phyloP scores from a whole-genome alignment of 257 asterid genomes.

The Scutellaria barbata region DNA sequence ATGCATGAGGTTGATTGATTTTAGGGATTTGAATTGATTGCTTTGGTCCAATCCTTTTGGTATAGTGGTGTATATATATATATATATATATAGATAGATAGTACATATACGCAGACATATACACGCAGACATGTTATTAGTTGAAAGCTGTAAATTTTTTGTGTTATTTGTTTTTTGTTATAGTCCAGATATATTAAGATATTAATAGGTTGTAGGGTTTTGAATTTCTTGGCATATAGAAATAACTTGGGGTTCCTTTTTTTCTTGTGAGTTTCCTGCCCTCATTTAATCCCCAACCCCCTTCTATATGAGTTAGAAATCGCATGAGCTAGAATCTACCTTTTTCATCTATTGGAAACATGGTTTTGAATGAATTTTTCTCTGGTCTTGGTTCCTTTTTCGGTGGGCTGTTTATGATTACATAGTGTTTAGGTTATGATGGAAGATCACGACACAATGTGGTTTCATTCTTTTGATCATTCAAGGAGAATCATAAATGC shows the following conservation, averaged over 20 bases:
- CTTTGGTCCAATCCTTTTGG: slow-evolving; percentile 3
- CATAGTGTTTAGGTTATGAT: not conserved
- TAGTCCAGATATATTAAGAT: not conserved
- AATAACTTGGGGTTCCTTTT: not conserved
- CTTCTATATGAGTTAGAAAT: not conserved
- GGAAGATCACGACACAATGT: not conserved
- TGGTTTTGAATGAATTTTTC: not conserved
- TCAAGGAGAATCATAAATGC: no score
- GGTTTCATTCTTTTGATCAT: no score
- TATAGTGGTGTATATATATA: no score
- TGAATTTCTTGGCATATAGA: not conserved
- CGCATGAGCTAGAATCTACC: not conserved
- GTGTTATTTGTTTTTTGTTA: not conserved
- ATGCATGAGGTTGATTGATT: slow-evolving; percentile 22
- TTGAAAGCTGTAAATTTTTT: not conserved
- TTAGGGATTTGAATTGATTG: slow-evolving; percentile 18
- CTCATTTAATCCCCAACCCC: not conserved
- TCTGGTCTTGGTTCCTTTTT: not conserved
- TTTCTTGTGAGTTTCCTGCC: not conserved
- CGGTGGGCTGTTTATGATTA: not conserved
- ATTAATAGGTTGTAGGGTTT: slow-evolving; percentile 33
- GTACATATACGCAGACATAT: no score
- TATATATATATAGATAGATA: no score
- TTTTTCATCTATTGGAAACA: not conserved
- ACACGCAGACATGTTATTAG: no score